Percentiles rank a stretch among this genome's conserved stretches.
Evolutionary conservation across 1,139 yeast genomes (phyloP).

Genomic region (Hemisphaericaspora xylofermentans): DNA sequence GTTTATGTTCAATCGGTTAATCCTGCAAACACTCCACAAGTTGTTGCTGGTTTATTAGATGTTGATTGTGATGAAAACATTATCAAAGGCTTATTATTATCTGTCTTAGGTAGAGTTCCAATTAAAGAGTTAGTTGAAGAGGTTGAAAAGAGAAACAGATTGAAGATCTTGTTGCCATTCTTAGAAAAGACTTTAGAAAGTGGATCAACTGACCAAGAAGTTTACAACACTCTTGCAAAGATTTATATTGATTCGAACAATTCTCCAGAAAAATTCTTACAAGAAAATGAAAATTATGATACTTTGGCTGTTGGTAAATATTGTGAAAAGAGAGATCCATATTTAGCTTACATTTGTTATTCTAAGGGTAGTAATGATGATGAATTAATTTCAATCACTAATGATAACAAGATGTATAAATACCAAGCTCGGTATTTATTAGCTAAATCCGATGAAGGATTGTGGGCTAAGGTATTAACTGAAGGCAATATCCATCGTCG

Average conservation of each 20-base stretch:
- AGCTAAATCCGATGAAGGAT: constrained; percentile 73
- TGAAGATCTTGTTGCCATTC: constrained; percentile 88
- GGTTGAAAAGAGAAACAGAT: constrained; percentile 94
- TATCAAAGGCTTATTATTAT: constrained; percentile 74
- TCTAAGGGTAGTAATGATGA: constrained; percentile 92
- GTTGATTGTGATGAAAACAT: constrained; percentile 95
- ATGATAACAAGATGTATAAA: constrained; percentile 96
- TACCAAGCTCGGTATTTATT: constrained; percentile 96
- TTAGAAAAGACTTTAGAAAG: constrained; percentile 85
- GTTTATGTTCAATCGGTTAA: constrained; percentile 97
- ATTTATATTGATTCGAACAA: constrained; percentile 97
- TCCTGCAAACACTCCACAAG: constrained; percentile 94
- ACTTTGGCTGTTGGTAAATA: constrained; percentile 94
- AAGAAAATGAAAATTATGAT: constrained; percentile 86
- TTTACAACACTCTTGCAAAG: constrained; percentile 92
- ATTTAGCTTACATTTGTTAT: constrained; percentile 93
- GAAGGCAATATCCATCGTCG: constrained; percentile 84
- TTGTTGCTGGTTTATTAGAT: constrained; percentile 91
- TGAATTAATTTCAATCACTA: constrained; percentile 87
- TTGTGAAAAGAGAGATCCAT: constrained; percentile 99
- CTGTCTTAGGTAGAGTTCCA: constrained; percentile 95
- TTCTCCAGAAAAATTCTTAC: constrained; percentile 93
- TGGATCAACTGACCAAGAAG: constrained; percentile 89
- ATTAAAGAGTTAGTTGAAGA: constrained; percentile 84
- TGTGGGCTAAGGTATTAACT: constrained; percentile 79